Base-by-base conservation (phyloP, 1,284 basidiomycete species). In the Rhodofomes roseus region DNA sequence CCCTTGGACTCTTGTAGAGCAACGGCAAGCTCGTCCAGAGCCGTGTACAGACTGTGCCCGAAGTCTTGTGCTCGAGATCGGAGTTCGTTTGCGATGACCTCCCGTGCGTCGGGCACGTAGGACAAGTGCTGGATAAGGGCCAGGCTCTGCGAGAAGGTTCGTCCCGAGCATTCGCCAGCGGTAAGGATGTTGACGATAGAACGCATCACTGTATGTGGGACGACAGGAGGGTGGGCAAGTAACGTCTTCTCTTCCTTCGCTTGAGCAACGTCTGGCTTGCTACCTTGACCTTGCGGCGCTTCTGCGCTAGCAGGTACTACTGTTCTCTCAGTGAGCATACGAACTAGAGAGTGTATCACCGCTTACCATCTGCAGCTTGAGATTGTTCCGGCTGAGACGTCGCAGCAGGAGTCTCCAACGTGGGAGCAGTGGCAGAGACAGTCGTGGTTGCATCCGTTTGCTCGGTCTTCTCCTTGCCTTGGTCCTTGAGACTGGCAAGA, bases 121-220 rank as follows among this genome's bases (percentile, higher is more conserved):
- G 93, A 95, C 23, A 97, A 77, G 70, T 97, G 88, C 72, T 96
- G 93, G 62, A 98, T 96, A 43, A 96, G 83, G 14, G 87, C 81
- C 39, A 97, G 79, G 43, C 93, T 95, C 69, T 95, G 89, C 64
- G 93, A 89, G 82, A 98, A 98, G 14, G 94, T 96, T 52, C 90
- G 83, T 55, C 90, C 92, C n/a, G 94, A 94, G 71, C 95, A 97
- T 78, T 98, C 95, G 51, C 96, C 95, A 23, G 90, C 82, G 22
- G 95, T 96, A 59, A 98, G 79, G 65, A 97, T 93, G 71, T 98
- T 97, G 70, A 97, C 93, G 61, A 98, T 93, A 43, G 95, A 84
- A 41, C 92, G 87, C 22, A 98, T 81, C 31, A 91, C 87, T 3
- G 85, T 73, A 54, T 90, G 84, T 7, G 95, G 93, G 61, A 98